Evolutionary conservation across 257 asterid species (phyloP).

Genomic region (Echites panduratus): DNA sequence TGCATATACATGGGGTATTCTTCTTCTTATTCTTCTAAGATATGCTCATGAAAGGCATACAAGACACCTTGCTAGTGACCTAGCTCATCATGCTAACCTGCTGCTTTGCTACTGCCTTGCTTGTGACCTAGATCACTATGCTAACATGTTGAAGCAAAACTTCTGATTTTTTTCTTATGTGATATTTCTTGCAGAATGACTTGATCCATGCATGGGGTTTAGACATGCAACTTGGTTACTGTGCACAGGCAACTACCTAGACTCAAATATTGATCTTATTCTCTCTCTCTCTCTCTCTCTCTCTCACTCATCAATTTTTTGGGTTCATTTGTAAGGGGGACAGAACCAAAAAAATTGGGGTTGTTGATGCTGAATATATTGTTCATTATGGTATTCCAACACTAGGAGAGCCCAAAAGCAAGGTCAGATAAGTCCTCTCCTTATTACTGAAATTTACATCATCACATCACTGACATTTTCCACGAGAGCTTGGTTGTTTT

Average conservation of each 20-base stretch:
- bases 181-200: constrained; percentile 47
- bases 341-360: constrained; percentile 62
- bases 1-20: background rate
- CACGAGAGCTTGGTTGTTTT: background rate
- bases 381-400: constrained; percentile 86
- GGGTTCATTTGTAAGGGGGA: constrained; percentile 46
- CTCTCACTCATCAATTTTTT: background rate
- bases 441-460: background rate
- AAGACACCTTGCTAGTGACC: background rate
- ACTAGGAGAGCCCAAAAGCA: constrained; percentile 55
- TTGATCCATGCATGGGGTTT: constrained; percentile 96
- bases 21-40: background rate
- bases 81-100: background rate
- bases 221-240: constrained; percentile 78
- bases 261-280: background rate
- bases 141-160: background rate
- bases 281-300: background rate
- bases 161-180: background rate
- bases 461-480: background rate
- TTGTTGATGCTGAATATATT: constrained; percentile 75
- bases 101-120: background rate
- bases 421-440: constrained; percentile 25
- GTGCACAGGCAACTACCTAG: constrained; percentile 57
- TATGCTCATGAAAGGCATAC: background rate
- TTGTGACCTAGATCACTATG: background rate